Evolutionary conservation across 2,329 filamentous ascomycete species (phyloP).

Genomic region (Fusarium redolens): DNA sequence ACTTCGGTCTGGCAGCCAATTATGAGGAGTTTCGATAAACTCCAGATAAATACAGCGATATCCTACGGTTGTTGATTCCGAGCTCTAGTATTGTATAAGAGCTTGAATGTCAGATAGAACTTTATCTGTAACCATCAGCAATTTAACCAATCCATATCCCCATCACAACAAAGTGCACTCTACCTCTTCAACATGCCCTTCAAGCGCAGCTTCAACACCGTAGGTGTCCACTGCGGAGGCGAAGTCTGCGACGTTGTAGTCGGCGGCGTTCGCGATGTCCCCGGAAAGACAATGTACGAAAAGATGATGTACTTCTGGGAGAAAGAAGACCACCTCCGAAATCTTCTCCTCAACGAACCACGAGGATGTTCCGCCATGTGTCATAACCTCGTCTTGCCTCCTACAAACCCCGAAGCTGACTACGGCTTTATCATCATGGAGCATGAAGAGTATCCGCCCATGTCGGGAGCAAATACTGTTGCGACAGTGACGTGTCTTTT

Average conservation of each 20-base stretch:
- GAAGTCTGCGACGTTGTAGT: conserved; percentile 38
- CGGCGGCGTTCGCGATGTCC: conserved; percentile 31
- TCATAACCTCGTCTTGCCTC: conserved; percentile 26
- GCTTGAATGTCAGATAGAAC: background rate
- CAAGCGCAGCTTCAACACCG: conserved; percentile 35
- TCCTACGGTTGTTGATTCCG: background rate
- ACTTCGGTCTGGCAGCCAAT: background rate
- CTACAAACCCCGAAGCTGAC: conserved; percentile 30
- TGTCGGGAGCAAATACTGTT: conserved; percentile 35
- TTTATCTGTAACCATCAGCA: background rate
- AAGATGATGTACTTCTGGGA: conserved; percentile 34
- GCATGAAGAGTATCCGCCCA: conserved; percentile 33
- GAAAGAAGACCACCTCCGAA: conserved; percentile 26
- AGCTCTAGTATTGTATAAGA: background rate
- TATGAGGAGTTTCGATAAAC: background rate
- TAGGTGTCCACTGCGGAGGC: conserved; percentile 32
- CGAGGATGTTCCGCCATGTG: conserved; percentile 32
- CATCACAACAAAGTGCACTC: rapidly evolving
- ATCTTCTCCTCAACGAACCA: conserved; percentile 32
- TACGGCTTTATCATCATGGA: conserved; percentile 41
- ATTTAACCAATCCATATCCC: background rate
- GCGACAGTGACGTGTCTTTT: conserved; percentile 21
- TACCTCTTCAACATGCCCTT: conserved; percentile 7
- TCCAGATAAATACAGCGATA: background rate
- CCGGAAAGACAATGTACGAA: conserved; percentile 32